A percentile compares a stretch with the other conserved stretches of the same genome.
These are phyloP conservation scores for Cladophialophora carrionii DNA, from an alignment of 2,329 filamentous ascomycete genomes.

Conservation along the genomic window DNA sequence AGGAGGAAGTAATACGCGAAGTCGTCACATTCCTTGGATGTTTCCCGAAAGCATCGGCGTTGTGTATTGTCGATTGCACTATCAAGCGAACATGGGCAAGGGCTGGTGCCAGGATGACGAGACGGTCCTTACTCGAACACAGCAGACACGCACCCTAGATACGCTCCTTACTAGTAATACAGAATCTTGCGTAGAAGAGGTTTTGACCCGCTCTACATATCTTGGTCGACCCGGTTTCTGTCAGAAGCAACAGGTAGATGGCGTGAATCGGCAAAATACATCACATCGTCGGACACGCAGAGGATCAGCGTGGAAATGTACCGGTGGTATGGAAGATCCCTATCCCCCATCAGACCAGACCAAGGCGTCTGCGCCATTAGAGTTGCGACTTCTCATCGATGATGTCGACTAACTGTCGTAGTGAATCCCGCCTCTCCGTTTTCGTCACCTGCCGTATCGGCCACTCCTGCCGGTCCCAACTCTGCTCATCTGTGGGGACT, in stretches of 20 bases:
- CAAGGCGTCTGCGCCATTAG: neutral
- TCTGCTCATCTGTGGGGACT: slow-evolving; percentile 11
- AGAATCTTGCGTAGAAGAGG: neutral
- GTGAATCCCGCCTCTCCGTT: too few relatives aligned
- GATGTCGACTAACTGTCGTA: too few relatives aligned
- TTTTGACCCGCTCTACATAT: neutral
- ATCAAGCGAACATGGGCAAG: neutral
- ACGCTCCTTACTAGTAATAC: neutral
- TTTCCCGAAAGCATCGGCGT: neutral
- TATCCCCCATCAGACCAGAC: neutral
- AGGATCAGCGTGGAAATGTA: neutral
- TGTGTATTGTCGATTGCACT: neutral
- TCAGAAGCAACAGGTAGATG: neutral
- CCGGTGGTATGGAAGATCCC: neutral
- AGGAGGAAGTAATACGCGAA: slow-evolving; percentile 2
- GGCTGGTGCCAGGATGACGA: neutral
- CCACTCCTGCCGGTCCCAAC: slow-evolving; percentile 3
- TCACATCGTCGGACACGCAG: neutral
- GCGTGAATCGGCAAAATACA: neutral
- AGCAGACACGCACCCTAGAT: neutral
- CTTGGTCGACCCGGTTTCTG: neutral
- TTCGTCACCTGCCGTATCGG: slow-evolving; percentile 1
- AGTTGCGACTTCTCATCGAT: too few relatives aligned
- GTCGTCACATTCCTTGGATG: neutral
- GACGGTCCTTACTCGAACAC: neutral